A percentile compares a stretch with the other conserved stretches of the same genome.
phyloP scores from a whole-genome alignment of 176 grass and related monocot genomes.

The Echinochloa phyllopogon region DNA sequence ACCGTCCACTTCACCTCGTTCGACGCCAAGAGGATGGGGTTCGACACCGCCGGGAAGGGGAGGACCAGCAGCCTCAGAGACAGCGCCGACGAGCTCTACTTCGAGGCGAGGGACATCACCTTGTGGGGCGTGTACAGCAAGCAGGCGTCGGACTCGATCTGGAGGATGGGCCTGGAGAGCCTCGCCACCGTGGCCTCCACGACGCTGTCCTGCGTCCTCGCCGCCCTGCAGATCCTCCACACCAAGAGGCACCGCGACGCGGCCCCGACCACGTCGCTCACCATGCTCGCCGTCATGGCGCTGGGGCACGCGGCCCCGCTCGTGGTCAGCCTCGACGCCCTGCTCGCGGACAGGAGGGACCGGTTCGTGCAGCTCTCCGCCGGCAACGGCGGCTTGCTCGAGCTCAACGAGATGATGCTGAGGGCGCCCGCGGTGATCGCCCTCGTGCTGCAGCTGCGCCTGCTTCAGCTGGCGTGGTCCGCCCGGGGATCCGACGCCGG shows the following conservation, averaged over 20 bases:
- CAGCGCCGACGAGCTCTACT: constrained; percentile 47
- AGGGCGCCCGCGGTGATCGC: constrained; percentile 48
- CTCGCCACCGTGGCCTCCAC: constrained; percentile 39
- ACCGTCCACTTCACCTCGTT: constrained; percentile 48
- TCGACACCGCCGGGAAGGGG: constrained; percentile 26
- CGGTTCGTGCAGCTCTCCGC: background rate
- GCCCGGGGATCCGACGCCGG: background rate
- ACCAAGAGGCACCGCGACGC: constrained; percentile 41
- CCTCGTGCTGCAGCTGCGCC: constrained; percentile 52
- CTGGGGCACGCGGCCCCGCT: constrained; percentile 48
- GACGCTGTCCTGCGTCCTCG: constrained; percentile 52
- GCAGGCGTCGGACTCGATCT: constrained; percentile 7
- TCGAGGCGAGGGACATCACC: constrained; percentile 24
- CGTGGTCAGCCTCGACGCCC: constrained; percentile 41
- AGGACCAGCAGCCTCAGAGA: constrained; percentile 58
- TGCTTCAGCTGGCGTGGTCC: constrained; percentile 37
- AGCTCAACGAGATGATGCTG: constrained; percentile 50
- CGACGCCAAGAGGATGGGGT: background rate
- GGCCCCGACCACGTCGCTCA: constrained; percentile 44
- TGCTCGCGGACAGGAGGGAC: constrained; percentile 50
- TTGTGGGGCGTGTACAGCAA: constrained; percentile 20
- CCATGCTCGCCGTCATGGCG: constrained; percentile 62
- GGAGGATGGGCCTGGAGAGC: constrained; percentile 51
- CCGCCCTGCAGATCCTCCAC: constrained; percentile 51
- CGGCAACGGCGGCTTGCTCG: constrained; percentile 29